Evolutionary conservation across 441 rosid genomes (phyloP).

Genomic region (Geranium incanum): DNA sequence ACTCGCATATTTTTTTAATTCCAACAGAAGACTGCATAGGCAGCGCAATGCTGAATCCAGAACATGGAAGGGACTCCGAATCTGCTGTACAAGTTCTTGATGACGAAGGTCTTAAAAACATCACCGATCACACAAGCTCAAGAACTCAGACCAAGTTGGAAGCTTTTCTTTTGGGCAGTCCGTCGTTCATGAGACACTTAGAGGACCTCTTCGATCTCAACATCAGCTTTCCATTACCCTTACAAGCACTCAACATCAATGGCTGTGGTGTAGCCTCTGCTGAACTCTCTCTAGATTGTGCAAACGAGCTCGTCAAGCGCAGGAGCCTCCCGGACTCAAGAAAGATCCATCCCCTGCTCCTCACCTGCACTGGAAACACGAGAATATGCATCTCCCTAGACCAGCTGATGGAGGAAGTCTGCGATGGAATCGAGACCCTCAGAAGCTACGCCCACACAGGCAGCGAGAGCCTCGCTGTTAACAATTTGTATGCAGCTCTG

Average conservation of each 20-base stretch:
- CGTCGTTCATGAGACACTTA: slow-evolving; percentile 39
- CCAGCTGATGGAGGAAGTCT: slow-evolving; percentile 49
- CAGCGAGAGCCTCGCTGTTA: slow-evolving; percentile 24
- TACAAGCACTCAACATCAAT: slow-evolving; percentile 17
- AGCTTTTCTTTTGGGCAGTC: slow-evolving; percentile 39
- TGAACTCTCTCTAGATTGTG: slow-evolving; percentile 47
- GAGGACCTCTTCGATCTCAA: slow-evolving; percentile 41
- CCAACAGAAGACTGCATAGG: slow-evolving; percentile 29
- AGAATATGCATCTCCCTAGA: slow-evolving; percentile 37
- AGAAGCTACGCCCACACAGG: slow-evolving; percentile 33
- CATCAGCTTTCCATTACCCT: slow-evolving; percentile 19
- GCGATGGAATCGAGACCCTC: slow-evolving; percentile 39
- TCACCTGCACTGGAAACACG: slow-evolving; percentile 16
- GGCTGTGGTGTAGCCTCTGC: slow-evolving; percentile 18
- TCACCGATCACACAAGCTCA: slow-evolving; percentile 15
- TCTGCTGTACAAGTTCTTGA: slow-evolving; percentile 21
- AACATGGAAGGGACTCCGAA: slow-evolving; percentile 12
- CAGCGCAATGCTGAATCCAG: slow-evolving; percentile 20
- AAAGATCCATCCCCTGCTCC: slow-evolving; percentile 21
- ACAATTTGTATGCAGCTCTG: slow-evolving; percentile 36
- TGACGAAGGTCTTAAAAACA: slow-evolving; percentile 7
- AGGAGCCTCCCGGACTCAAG: slow-evolving; percentile 39
- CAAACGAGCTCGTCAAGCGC: slow-evolving; percentile 47
- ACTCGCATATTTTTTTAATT: slow-evolving; percentile 11
- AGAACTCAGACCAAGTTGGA: slow-evolving; percentile 26